phyloP scores from a whole-genome alignment of 805 yeast genomes.

The Lipomyces kockii region DNA sequence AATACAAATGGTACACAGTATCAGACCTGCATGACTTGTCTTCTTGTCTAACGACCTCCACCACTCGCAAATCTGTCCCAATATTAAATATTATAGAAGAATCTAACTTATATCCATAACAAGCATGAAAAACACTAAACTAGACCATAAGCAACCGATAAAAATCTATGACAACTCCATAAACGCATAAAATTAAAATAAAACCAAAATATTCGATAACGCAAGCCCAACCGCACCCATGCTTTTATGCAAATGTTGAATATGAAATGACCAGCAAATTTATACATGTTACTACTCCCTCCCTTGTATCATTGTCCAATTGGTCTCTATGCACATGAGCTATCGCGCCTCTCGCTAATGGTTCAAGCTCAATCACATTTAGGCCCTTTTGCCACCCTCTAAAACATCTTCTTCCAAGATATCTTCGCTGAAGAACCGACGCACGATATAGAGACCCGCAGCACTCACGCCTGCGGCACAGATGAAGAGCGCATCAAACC shows the following conservation, averaged over 20 bases:
- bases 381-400: constrained; percentile 37
- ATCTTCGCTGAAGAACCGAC: constrained; percentile 30
- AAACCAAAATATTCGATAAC: constrained; percentile 1
- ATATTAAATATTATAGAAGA: neutral
- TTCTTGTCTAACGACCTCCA: neutral
- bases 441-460: constrained; percentile 37
- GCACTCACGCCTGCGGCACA: constrained; percentile 42
- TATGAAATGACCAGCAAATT: neutral
- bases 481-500: constrained; percentile 48
- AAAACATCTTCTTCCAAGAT: constrained; percentile 33
- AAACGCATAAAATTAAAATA: neutral
- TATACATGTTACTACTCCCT: neutral
- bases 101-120: neutral
- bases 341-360: neutral
- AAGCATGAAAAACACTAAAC: neutral
- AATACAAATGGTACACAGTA: neutral
- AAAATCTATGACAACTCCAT: constrained; percentile 14
- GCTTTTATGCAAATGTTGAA: constrained; percentile 10
- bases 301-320: neutral
- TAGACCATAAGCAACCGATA: neutral
- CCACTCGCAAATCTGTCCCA: neutral
- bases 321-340: too few relatives aligned
- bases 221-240: constrained; percentile 1
- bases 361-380: constrained; percentile 3
- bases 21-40: neutral